phyloP scores from a whole-genome alignment of 1,284 basidiomycete species.

The Spongiforma sp. region DNA sequence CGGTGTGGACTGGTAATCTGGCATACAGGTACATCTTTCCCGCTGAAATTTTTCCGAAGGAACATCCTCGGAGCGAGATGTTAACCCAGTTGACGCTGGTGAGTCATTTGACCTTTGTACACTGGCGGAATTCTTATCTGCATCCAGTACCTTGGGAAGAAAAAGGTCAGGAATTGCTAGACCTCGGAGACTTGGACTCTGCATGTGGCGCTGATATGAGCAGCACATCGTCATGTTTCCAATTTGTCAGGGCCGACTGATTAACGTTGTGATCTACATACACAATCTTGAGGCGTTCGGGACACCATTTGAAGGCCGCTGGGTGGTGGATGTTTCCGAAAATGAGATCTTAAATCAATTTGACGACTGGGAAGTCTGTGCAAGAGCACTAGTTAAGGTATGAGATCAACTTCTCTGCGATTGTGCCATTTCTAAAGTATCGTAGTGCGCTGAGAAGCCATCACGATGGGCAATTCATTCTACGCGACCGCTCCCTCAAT shows the following conservation, averaged over 20 bases:
- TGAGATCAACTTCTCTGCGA: neutral
- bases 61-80: constrained; percentile 41
- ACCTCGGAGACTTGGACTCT: no score
- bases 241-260: constrained; percentile 43
- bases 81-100: constrained; percentile 44
- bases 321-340: constrained; percentile 39
- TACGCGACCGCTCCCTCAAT: no score
- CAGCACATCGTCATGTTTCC: constrained; percentile 53
- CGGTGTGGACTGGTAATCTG: constrained; percentile 25
- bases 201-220: no score
- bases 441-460: constrained; percentile 22
- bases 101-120: constrained; percentile 1
- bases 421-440: neutral
- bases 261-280: constrained; percentile 49
- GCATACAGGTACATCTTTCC: constrained; percentile 22
- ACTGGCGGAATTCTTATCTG: neutral
- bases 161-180: constrained; percentile 48
- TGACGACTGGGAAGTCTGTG: constrained; percentile 47
- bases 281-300: constrained; percentile 42
- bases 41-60: constrained; percentile 10
- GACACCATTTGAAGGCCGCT: constrained; percentile 41
- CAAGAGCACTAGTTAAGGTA: constrained; percentile 46
- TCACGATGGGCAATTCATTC: constrained; percentile 31
- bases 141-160: constrained; percentile 47
- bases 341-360: constrained; percentile 40